phyloP scores from a whole-genome alignment of 2,329 filamentous ascomycete genomes.

The Penicillium sp. region DNA sequence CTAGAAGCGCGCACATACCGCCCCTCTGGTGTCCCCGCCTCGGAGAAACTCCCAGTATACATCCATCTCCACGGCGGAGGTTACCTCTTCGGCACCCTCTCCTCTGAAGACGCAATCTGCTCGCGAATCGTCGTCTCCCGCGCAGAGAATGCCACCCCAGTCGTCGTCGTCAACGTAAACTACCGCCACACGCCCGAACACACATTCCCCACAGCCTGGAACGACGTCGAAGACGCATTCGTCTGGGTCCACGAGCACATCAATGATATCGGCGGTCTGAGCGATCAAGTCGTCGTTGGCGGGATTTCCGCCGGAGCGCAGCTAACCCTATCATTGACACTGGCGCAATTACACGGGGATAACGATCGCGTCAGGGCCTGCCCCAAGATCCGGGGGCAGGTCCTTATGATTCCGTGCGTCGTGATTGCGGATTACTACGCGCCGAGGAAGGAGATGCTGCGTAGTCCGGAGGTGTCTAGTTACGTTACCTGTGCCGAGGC shows the following conservation, averaged over 20 bases:
- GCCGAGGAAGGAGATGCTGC: conserved; percentile 39
- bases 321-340: conserved; percentile 46
- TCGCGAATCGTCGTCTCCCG: conserved; percentile 47
- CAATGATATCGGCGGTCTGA: conserved; percentile 42
- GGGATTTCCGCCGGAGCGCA: conserved; percentile 54
- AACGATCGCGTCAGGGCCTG: conserved; percentile 20
- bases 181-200: conserved; percentile 62
- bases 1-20: conserved; percentile 54
- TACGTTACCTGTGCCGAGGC: conserved; percentile 52
- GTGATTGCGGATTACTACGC: conserved; percentile 40
- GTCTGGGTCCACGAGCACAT: conserved; percentile 56
- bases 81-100: conserved; percentile 58
- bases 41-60: conserved; percentile 50
- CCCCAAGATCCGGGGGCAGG: conserved; percentile 51
- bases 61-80: conserved; percentile 60
- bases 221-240: conserved; percentile 57
- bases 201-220: conserved; percentile 55
- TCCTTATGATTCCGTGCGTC: conserved; percentile 55
- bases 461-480: conserved; percentile 46
- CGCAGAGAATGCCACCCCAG: conserved; percentile 21
- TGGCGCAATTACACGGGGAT: conserved; percentile 41
- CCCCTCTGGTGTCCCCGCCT: conserved; percentile 33
- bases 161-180: conserved; percentile 58
- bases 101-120: conserved; percentile 57
- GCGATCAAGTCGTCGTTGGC: conserved; percentile 47